Evolutionary conservation across 352 stramenopile species (phyloP).

Genomic region (Pythium inflatum): DNA sequence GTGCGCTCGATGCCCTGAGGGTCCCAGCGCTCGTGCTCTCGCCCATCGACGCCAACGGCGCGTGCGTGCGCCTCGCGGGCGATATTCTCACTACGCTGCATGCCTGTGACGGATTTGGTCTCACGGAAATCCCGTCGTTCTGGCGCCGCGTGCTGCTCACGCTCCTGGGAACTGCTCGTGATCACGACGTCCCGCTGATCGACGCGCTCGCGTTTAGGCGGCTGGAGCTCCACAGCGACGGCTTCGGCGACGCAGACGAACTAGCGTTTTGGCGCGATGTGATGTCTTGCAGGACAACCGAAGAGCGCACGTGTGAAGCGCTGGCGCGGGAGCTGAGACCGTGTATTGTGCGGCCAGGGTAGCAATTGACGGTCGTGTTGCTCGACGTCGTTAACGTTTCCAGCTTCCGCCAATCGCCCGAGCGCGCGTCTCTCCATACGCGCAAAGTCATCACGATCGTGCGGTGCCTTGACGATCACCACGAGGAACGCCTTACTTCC

Average conservation of each 20-base stretch:
- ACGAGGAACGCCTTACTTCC: not conserved
- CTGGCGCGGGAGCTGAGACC: no score
- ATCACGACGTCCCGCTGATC: slow-evolving; percentile 6
- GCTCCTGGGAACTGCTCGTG: not conserved
- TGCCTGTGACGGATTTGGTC: slow-evolving; percentile 1
- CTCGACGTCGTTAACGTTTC: no score
- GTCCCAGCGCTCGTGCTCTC: not conserved
- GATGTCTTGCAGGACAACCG: no score
- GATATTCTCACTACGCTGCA: not conserved
- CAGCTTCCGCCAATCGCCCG: no score
- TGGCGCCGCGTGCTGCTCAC: slow-evolving; percentile 3
- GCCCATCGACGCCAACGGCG: not conserved
- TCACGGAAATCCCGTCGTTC: slow-evolving; percentile 1
- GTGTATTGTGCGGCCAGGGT: no score
- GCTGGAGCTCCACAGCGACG: not conserved
- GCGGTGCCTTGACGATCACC: not conserved
- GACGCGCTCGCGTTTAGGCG: not conserved
- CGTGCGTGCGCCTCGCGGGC: slow-evolving; percentile 5
- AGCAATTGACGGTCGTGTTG: no score
- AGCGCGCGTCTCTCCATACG: no score
- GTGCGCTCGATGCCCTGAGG: not conserved
- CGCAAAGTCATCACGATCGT: slow-evolving; percentile 3
- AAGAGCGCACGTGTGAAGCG: no score
- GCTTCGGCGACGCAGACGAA: not conserved
- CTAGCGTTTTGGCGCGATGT: slow-evolving; percentile 1